Evolutionary conservation across 768 basidiomycete species (phyloP).

Genomic region (Tylopilus intermedius): DNA sequence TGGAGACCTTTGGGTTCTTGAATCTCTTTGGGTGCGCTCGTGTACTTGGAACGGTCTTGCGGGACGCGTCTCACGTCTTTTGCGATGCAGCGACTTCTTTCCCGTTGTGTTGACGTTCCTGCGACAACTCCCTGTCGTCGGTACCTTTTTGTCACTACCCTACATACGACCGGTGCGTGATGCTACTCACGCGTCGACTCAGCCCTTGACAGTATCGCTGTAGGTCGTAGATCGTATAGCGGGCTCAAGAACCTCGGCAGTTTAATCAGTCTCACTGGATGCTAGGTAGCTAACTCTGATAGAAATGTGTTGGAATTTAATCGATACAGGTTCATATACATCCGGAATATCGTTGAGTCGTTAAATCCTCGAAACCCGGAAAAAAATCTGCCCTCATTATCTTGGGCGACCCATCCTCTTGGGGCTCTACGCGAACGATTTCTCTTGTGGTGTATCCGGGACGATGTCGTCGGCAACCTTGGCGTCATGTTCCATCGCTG

Average conservation of each 20-base stretch:
- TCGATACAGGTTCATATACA: constrained; percentile 5
- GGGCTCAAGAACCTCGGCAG: constrained; percentile 72
- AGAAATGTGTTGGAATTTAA: constrained; percentile 15
- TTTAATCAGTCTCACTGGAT: constrained; percentile 34
- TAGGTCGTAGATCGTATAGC: constrained; percentile 77
- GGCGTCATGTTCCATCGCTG: background rate
- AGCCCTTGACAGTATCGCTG: constrained; percentile 4
- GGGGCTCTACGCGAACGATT: constrained; percentile 13
- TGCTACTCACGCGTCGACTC: background rate
- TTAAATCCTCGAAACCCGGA: constrained; percentile 2
- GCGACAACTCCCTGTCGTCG: constrained; percentile 88
- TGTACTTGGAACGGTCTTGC: background rate
- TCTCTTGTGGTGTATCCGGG: constrained; percentile 7
- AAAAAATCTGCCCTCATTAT: background rate
- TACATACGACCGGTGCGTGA: constrained; percentile 74
- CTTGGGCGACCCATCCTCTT: constrained; percentile 1
- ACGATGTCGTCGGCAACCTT: background rate
- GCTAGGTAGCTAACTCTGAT: constrained; percentile 8
- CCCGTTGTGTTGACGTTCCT: constrained; percentile 97
- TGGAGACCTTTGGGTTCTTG: constrained; percentile 95
- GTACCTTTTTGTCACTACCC: constrained; percentile 79
- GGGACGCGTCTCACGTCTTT: constrained; percentile 1
- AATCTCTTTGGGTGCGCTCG: constrained; percentile 85
- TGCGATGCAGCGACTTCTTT: constrained; percentile 82
- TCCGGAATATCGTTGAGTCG: background rate